Base-by-base conservation (phyloP, 106 monocot genomes). In the Xerophyta viscosa region DNA sequence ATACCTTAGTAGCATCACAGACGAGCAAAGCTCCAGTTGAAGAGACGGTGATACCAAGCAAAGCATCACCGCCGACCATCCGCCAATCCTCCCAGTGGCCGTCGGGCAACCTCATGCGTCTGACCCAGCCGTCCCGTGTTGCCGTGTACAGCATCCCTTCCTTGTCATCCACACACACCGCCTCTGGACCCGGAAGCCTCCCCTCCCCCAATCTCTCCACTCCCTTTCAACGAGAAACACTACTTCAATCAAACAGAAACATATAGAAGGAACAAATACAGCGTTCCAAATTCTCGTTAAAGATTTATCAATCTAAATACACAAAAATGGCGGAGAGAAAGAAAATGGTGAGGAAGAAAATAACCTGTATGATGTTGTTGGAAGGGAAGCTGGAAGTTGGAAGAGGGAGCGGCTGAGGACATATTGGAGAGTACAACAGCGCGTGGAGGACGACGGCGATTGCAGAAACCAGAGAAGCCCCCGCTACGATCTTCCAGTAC, bases 71-170 rank as follows among this genome's bases (percentile, higher is more conserved):
- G 19, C 77, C 80, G 15, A 77, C 30, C 51, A 73, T 37, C 63
- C 9, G 58, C 86, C 86, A 81, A 6, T 61, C 29, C 59, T 86
- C 86, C 80, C 65, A 80, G 1, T 76, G 46, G 2, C 80, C 80
- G 14, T 77, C 63, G 17, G 42, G 8, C 20, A 44, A 14, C 4
- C 58, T 72, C 76, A 77, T 63, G 66, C 80, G 65, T 69, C 59
- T 70, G 18, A 86, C 52, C 86, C 86, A 86, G 13, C 86, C 86
- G 46, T 86, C 86, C 62, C 86, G 73, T 3, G 80, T 70, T 0
- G 73, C 80, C 0, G 86, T 77, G 73, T 77, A 86, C 54, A 82
- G 46, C 6, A 51, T 3, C 4, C 24, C 31, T 2, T 72, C 86
- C 12, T 72, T 68, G 18, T 23, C 29, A 23, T 70, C 70, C 48